A percentile compares a stretch with the other conserved stretches of the same genome.
phyloP scores from a whole-genome alignment of 2,329 filamentous ascomycete species.

The Colletotrichum trifolii region DNA sequence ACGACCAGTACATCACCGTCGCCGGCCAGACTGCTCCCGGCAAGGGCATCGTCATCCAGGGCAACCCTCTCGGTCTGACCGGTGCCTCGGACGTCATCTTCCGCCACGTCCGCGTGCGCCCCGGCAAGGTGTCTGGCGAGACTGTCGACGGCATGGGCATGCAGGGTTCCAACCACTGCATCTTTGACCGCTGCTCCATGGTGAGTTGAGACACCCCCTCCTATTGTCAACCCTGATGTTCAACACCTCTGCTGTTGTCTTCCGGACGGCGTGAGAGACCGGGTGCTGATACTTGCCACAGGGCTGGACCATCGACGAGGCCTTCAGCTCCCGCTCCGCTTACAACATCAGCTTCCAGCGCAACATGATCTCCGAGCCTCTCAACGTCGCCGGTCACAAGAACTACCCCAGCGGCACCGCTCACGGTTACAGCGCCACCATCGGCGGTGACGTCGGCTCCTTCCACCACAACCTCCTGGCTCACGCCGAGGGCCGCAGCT shows the following conservation, averaged over 20 bases:
- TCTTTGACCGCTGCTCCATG: slow-evolving; percentile 49
- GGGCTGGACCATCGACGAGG: slow-evolving; percentile 49
- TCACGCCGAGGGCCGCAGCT: slow-evolving; percentile 46
- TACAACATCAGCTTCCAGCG: slow-evolving; percentile 49
- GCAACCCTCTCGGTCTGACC: slow-evolving; percentile 45
- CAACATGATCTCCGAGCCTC: slow-evolving; percentile 49
- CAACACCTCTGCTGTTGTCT: too few species aligned
- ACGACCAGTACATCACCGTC: slow-evolving; percentile 55
- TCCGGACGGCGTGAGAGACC: too few species aligned
- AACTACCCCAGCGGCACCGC: slow-evolving; percentile 47
- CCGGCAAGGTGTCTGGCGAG: slow-evolving; percentile 44
- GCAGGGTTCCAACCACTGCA: slow-evolving; percentile 47
- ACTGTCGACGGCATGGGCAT: slow-evolving; percentile 50
- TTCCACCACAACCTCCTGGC: slow-evolving; percentile 50
- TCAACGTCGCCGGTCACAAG: slow-evolving; percentile 49
- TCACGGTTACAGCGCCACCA: slow-evolving; percentile 43
- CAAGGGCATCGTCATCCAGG: slow-evolving; percentile 49
- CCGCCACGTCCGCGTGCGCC: slow-evolving; percentile 43
- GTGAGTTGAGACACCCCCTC: slow-evolving; percentile 13
- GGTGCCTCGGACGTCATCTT: slow-evolving; percentile 45
- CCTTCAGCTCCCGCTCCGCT: slow-evolving; percentile 47
- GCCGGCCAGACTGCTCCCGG: slow-evolving; percentile 62
- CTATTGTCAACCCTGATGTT: too few species aligned
- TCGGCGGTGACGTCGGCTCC: slow-evolving; percentile 47
- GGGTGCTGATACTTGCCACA: background rate